Conservation (phyloP, 129 eudicot species). For the Erigeron canadensis region DNA sequence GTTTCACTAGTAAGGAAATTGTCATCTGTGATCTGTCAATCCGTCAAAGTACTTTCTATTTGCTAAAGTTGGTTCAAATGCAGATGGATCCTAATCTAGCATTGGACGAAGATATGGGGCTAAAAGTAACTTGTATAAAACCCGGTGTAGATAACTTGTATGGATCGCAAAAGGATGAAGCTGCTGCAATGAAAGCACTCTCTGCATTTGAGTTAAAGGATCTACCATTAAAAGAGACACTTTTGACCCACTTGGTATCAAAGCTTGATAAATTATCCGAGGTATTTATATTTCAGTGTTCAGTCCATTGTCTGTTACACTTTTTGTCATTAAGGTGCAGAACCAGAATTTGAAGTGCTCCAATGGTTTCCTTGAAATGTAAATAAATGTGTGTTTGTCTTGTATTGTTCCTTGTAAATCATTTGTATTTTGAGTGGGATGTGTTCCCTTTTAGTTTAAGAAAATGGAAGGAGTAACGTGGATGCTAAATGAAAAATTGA, state of each 20-base stretch:
- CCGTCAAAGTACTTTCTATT: neutral
- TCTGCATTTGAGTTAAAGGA: conserved; percentile 42
- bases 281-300: conserved; percentile 45
- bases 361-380: neutral
- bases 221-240: conserved; percentile 45
- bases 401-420: neutral
- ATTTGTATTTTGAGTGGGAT: neutral
- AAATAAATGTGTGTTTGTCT: neutral
- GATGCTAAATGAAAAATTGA: neutral
- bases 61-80: conserved; percentile 13
- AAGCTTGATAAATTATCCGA: conserved; percentile 45
- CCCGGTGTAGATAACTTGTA: conserved; percentile 32
- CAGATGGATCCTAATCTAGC: conserved; percentile 74
- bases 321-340: neutral
- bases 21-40: conserved; percentile 1
- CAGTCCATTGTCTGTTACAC: conserved; percentile 1
- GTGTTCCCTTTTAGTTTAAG: neutral
- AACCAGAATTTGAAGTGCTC: neutral
- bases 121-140: conserved; percentile 34
- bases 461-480: neutral
- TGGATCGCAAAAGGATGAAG: conserved; percentile 59
- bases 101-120: conserved; percentile 58
- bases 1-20: neutral
- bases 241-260: conserved; percentile 44
- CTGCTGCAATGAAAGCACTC: conserved; percentile 49